phyloP scores from a whole-genome alignment of 2,329 filamentous ascomycete species.

The Sordariomycetes sp. region DNA sequence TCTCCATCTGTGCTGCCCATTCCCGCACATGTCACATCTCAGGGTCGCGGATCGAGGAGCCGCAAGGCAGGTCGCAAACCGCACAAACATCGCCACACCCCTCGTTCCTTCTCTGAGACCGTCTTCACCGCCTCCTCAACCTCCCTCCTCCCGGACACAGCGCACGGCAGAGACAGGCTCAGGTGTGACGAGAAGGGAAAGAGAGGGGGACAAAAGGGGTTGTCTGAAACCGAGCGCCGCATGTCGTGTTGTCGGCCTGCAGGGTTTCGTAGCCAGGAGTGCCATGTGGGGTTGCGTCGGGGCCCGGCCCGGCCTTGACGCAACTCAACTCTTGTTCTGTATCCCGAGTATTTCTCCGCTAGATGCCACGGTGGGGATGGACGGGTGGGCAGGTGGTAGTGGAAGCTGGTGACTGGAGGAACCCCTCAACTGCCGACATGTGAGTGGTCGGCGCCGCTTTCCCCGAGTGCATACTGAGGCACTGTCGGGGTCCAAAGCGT shows the following conservation, averaged over 20 bases:
- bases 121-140: too few relatives aligned
- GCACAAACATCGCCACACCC: too few relatives aligned
- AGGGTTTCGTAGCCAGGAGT: conserved; percentile 3
- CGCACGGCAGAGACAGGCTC: neutral
- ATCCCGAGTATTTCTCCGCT: too few relatives aligned
- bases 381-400: neutral
- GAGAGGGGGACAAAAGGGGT: neutral
- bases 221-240: neutral
- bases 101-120: too few relatives aligned
- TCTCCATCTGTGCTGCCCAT: too few relatives aligned
- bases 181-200: neutral
- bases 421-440: neutral
- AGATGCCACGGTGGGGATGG: too few relatives aligned
- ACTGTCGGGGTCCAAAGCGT: neutral
- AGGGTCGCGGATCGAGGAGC: too few relatives aligned
- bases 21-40: too few relatives aligned
- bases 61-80: too few relatives aligned
- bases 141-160: too few relatives aligned
- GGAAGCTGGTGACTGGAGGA: neutral
- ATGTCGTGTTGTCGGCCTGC: neutral
- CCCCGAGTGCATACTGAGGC: neutral
- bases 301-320: neutral
- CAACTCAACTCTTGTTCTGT: neutral
- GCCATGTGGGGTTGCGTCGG: conserved; percentile 1
- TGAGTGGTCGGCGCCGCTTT: neutral